phyloP scores from a whole-genome alignment of 2,329 filamentous ascomycete genomes.

The Alternaria sp. region DNA sequence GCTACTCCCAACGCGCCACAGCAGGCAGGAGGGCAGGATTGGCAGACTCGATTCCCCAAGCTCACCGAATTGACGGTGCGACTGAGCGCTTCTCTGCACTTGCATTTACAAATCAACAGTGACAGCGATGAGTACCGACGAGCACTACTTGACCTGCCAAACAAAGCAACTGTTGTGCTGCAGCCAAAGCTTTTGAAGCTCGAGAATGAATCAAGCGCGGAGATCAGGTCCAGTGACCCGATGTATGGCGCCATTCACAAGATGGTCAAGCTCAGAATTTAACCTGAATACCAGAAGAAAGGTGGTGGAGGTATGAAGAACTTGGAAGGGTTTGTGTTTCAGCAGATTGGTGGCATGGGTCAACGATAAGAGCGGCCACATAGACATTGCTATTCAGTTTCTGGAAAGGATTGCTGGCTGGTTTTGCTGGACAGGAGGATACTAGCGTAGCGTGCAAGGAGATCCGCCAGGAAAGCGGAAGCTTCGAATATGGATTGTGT shows the following conservation, averaged over 20 bases:
- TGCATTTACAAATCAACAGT: not conserved
- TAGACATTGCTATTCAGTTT: not conserved
- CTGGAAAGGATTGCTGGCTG: not conserved
- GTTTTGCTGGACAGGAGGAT: not conserved
- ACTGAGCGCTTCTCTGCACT: not conserved
- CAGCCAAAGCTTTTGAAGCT: not conserved
- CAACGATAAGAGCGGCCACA: not conserved
- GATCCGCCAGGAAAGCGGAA: not conserved
- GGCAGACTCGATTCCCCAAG: not conserved
- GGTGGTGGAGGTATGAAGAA: not conserved
- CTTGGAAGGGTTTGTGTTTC: not conserved
- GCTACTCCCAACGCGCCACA: not conserved
- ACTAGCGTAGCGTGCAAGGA: not conserved
- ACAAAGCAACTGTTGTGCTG: not conserved
- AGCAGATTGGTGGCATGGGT: not conserved
- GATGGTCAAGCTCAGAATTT: not conserved
- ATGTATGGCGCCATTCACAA: not conserved
- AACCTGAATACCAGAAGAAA: not conserved
- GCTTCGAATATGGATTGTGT: not conserved
- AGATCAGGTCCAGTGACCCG: not conserved
- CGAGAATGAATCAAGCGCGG: not conserved
- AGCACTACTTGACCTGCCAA: not conserved
- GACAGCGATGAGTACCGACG: not conserved
- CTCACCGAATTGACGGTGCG: not conserved
- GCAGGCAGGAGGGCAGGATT: not conserved